These are phyloP conservation scores for Colletotrichum lini DNA, from an alignment of 2,329 filamentous ascomycete species.

Conservation along the genomic window DNA sequence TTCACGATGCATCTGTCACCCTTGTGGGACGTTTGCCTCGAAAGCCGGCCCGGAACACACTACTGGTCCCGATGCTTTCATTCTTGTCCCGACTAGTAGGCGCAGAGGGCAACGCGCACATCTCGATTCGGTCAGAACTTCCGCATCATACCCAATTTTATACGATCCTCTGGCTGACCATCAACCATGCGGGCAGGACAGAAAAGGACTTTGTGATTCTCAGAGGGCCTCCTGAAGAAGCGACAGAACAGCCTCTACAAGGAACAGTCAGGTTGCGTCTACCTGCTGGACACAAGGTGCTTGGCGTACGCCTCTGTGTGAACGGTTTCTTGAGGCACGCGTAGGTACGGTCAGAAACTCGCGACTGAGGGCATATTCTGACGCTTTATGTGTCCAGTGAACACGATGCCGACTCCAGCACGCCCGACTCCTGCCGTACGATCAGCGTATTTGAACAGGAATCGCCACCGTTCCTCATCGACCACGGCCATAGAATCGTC, in stretches of 20 bases:
- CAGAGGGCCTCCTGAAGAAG: constrained; percentile 8
- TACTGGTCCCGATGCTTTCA: constrained; percentile 2
- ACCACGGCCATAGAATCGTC: background rate
- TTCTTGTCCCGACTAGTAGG: constrained; percentile 8
- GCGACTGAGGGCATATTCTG: too few species aligned
- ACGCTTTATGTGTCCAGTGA: too few species aligned
- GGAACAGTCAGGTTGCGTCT: constrained; percentile 13
- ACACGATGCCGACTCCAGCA: too few species aligned
- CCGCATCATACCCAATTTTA: too few species aligned
- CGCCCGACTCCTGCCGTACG: background rate
- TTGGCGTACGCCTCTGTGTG: too few species aligned
- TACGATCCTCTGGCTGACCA: background rate
- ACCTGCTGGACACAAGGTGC: background rate
- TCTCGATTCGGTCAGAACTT: constrained; percentile 15
- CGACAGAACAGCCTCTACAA: background rate
- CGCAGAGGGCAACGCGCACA: background rate
- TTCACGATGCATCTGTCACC: too few species aligned
- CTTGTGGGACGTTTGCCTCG: too few species aligned
- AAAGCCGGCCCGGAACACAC: too few species aligned
- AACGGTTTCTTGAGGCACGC: too few species aligned
- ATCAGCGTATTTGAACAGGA: constrained; percentile 17
- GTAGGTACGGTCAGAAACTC: too few species aligned
- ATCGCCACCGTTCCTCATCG: constrained; percentile 20
- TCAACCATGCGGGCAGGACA: background rate
- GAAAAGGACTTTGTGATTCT: constrained; percentile 21